Base-by-base conservation (phyloP, 495 filamentous ascomycete species). In the Tuber magnatum region DNA sequence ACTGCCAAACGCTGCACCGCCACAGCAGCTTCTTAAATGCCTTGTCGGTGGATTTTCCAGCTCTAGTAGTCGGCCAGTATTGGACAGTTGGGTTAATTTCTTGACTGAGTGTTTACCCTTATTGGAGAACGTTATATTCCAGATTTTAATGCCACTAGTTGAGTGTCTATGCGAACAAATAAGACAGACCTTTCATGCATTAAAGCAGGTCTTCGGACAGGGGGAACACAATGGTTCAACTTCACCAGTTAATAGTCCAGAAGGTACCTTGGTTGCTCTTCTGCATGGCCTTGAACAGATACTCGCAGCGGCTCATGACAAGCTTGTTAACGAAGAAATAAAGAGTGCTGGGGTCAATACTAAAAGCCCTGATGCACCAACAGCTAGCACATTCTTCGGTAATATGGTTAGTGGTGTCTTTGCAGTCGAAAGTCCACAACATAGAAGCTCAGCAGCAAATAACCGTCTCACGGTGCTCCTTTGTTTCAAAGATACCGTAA, bases 381-480 rank as follows among this genome's bases (percentile, higher is more conserved):
- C 95, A 81, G 71, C 76, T 35, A 68, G 73, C 12, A 92, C 94
- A 68, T 97, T 98, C 83, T 97, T 99, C 80, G 94, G 94, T 28
- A 97, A 94, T 79, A 97, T 98, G 92, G 93, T 97, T 2, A 95
- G 94, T 1, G 94, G 94, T 0, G 92, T 97, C 0, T 97, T 97
- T 82, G 87, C 91, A 14, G 88, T 92, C 0, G 94, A 98, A 73
- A 86, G 90, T 10, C 90, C 87, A 4, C 93, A 93, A 72, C 85
- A 88, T 39, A 88, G 93, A 61, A 91, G 90, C 69, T 88, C 89
- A 24, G 91, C 92, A 22, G 94, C 93, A n/a, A 99, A 98, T 81
- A 94, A 94, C 77, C 87, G 94, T 56, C 86, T 99, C 39, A 97
- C 94, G 0, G 95, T 99, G 32, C 84, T 97, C 16, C 87, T 99